Conservation (phyloP, 306 rosid species). For the Prunus padus region DNA sequence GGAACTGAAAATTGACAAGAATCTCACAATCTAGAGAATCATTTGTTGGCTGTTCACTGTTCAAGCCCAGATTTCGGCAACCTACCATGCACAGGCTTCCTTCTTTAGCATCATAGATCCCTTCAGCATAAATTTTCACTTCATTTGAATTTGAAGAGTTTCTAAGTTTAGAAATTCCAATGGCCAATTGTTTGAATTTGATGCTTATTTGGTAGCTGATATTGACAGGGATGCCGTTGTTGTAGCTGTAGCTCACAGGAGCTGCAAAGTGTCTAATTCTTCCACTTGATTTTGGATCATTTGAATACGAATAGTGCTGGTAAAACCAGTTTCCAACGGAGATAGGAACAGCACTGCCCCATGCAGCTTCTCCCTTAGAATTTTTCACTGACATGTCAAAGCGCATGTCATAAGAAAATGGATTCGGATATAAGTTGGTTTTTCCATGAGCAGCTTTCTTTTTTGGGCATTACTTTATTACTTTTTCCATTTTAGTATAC, state of each 20-base stretch:
- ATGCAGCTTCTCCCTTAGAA: background rate
- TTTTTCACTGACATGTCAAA: background rate
- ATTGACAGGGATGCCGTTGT: background rate
- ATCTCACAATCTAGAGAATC: slow-evolving; percentile 46
- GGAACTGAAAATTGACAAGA: slow-evolving; percentile 42
- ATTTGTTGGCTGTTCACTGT: background rate
- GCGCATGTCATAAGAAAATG: background rate
- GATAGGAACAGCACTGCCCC: background rate
- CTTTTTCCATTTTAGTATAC: slow-evolving; percentile 38
- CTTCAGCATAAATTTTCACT: slow-evolving; percentile 44
- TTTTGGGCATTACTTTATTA: slow-evolving; percentile 27
- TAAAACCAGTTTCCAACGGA: background rate
- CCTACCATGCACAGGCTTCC: slow-evolving; percentile 71
- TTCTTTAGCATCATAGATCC: slow-evolving; percentile 43
- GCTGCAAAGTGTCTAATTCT: too few relatives aligned
- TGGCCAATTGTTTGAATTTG: background rate
- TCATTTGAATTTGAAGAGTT: background rate
- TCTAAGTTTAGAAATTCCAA: slow-evolving; percentile 12
- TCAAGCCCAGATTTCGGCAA: slow-evolving; percentile 30
- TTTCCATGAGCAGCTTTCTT: background rate
- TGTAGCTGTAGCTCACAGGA: background rate
- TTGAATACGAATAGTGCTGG: background rate
- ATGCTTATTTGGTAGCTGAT: slow-evolving; percentile 16
- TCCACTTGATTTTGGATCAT: background rate
- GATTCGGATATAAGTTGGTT: background rate